Evolutionary conservation across 73 alveolate species (phyloP).

Genomic region (Strombidium stylifer): DNA sequence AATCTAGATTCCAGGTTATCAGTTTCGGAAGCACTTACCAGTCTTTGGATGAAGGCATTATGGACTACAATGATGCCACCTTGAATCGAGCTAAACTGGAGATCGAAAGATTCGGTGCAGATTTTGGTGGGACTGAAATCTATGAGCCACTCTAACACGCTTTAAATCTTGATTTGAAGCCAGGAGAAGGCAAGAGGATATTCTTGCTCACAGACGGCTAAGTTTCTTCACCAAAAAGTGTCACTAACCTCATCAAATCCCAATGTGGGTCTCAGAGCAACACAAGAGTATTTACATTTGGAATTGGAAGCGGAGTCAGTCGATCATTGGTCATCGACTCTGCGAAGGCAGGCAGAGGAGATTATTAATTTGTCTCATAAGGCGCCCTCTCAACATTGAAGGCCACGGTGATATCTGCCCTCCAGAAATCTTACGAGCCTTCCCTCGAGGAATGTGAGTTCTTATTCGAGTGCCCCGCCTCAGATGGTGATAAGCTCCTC

Average conservation of each 20-base stretch:
- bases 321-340: conserved; percentile 47
- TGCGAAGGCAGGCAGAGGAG: conserved; percentile 72
- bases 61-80: conserved; percentile 35
- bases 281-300: conserved; percentile 67
- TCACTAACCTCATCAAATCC: conserved; percentile 38
- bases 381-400: conserved; percentile 54
- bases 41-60: conserved; percentile 4
- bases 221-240: conserved; percentile 48
- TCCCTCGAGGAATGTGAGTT: conserved; percentile 3
- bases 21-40: conserved; percentile 61
- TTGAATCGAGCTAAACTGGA: conserved; percentile 49
- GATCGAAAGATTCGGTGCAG: conserved; percentile 69
- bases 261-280: conserved; percentile 21
- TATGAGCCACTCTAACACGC: conserved; percentile 22
- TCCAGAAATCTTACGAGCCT: conserved; percentile 46
- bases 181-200: conserved; percentile 44
- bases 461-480: too few species aligned
- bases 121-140: conserved; percentile 92
- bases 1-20: conserved; percentile 64
- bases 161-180: neutral
- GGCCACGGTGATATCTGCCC: conserved; percentile 58
- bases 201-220: conserved; percentile 85
- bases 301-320: conserved; percentile 71
- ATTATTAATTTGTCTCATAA: conserved; percentile 57
- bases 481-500: too few species aligned